Base-by-base conservation (phyloP, 805 yeast species). In the Pichia cabralensis region DNA sequence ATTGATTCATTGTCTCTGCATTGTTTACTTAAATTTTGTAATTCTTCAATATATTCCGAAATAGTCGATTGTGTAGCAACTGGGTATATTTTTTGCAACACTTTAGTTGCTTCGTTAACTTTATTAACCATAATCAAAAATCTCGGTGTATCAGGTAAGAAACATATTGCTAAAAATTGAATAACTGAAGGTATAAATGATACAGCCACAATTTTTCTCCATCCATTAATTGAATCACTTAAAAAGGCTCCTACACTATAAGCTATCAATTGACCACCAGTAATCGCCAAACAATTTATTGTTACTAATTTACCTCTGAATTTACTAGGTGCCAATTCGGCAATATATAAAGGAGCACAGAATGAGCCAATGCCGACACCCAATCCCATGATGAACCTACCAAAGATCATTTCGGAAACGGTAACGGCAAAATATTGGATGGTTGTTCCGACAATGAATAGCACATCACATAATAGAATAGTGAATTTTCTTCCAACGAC, bases 361-460 rank as follows among this genome's bases (percentile, higher is more conserved):
- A 71, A 55, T 5, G 76, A 70, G 0, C 76, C 77, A 23, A 65
- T 56, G 16, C 77, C 77, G 15, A 71, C 76, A 26, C 74, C 77
- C 42, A 66, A 55, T 1, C 77, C 77, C 50, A 71, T 63, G 8
- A 71, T 55, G 31, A 71, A 62, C 46, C 77, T 55, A 6, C 77
- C 77, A 12, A 48, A 46, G 33, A 71, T 61, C 76, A 71, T 71
- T n/a, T 62, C 55, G 61, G 64, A 52, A 8, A 71, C 69, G 3
- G 64, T 53, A 12, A 50, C 47, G 1, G 74, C 54, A n/a, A 58
- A 58, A 33, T 61, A 54, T 49, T 71, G 77, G 18, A 69, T 46
- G 10, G 62, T 45, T 10, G 74, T 67, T 15, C 78, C 78, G 16
- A 62, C 49, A 8, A 69, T 53, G 39, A 71, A 71, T 15, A 71